Evolutionary conservation across 2,329 filamentous ascomycete genomes (phyloP), one percentile per base, ranked within the genome.

Genomic region (Zymoseptoria passerinii): DNA sequence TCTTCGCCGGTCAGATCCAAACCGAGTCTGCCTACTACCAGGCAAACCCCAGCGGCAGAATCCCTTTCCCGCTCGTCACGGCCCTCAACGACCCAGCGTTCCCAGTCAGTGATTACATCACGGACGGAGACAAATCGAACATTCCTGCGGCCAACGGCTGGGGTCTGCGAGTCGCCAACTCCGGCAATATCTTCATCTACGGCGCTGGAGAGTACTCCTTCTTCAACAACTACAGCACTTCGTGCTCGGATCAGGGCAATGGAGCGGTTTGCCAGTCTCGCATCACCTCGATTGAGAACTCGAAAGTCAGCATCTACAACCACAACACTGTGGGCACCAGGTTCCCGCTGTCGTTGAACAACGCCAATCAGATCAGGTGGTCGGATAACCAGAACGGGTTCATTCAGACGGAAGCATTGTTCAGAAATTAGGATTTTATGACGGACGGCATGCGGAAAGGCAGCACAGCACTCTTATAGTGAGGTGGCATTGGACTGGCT

Each of bases 21-120:
- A 90, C 89, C 4, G 92, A 96, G 77, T 95, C 90, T 3, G 88
- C 92, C 10, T 84, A 85, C 79, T 91, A 87, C 80, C 90, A 95
- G 75, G 83, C 88, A 69, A 92, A 92, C 76, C 90, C 91, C 2
- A 81, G 86, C 65, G 84, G 89, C 1, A 80, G 80, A 4, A 79
- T 82, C 8, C 90, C 87, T 28, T 90, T 88, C 73, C 77, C 77
- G 0, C 74, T 77, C 62, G 83, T 86, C 67, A 63, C 79, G 13
- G 74, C 76, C 7, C 86, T 80, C 66, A 73, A 72, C 53, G 89
- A 92, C 70, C 88, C 91, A 0, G 79, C 84, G 67, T 96, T 92
- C 70, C 75, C 63, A 9, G 56, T 61, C 28, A 58, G 29, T 23
- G 66, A 61, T 48, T 55, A 58, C 49, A 59, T 56, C 48, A 57